These are phyloP conservation scores for Mortierella sp. DNA, from an alignment of 371 early-diverging fungal species.

Conservation along the genomic window DNA sequence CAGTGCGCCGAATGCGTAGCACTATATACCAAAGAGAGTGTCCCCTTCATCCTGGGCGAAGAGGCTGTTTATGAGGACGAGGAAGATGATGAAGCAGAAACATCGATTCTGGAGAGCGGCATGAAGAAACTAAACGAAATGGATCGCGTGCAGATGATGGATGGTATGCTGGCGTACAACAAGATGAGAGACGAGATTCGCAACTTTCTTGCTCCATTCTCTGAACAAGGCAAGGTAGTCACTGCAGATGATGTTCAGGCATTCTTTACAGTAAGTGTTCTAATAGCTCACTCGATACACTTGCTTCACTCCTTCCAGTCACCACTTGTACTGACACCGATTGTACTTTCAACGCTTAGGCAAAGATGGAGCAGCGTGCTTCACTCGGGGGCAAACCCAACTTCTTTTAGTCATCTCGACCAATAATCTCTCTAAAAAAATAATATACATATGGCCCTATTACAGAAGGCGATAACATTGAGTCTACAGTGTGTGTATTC, in stretches of 20 bases:
- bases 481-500: not conserved
- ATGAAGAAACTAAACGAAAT: conserved; percentile 79
- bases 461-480: no score
- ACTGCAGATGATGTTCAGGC: conserved; percentile 79
- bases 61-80: conserved; percentile 62
- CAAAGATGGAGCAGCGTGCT: conserved; percentile 45
- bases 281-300: not conserved
- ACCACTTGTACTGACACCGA: not conserved
- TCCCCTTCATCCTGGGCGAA: conserved; percentile 60
- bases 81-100: conserved; percentile 67
- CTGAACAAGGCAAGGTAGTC: conserved; percentile 78
- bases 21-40: conserved; percentile 27
- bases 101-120: conserved; percentile 81
- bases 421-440: not conserved
- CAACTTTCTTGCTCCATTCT: conserved; percentile 75
- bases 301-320: no score
- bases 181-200: conserved; percentile 71
- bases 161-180: conserved; percentile 72
- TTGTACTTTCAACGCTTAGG: conserved; percentile 14
- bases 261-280: conserved; percentile 71
- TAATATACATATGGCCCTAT: not conserved
- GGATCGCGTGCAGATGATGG: conserved; percentile 81
- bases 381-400: conserved; percentile 28
- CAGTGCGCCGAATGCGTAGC: conserved; percentile 49
- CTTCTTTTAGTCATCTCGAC: conserved; percentile 14